Conservation (phyloP, 495 filamentous ascomycete species). For the Cercophora samala region DNA sequence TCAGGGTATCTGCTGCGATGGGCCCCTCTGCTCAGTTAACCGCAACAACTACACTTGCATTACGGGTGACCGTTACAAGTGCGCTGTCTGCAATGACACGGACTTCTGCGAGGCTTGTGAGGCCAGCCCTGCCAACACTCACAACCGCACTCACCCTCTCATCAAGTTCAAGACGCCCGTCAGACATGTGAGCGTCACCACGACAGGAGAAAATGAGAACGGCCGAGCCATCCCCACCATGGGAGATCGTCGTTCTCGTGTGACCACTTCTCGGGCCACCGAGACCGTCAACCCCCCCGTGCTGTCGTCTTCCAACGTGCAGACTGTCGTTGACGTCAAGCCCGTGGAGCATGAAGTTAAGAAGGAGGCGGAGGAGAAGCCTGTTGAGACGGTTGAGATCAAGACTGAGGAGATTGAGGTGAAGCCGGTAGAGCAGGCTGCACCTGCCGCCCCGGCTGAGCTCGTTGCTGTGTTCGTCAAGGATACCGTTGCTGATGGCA, state of each 20-base stretch:
- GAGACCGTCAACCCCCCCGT: slow-evolving; percentile 52
- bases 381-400: slow-evolving; percentile 28
- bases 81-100: slow-evolving; percentile 90
- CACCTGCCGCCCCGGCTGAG: slow-evolving; percentile 28
- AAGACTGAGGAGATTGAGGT: slow-evolving; percentile 29
- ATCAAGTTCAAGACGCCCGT: slow-evolving; percentile 97
- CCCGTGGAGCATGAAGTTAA: slow-evolving; percentile 45
- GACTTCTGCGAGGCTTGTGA: slow-evolving; percentile 97
- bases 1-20: slow-evolving; percentile 89
- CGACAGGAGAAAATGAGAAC: slow-evolving; percentile 68
- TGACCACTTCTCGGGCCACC: slow-evolving; percentile 46
- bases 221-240: slow-evolving; percentile 58
- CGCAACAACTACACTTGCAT: slow-evolving; percentile 62
- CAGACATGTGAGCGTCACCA: slow-evolving; percentile 83
- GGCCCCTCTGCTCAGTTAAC: slow-evolving; percentile 73
- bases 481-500: slow-evolving; percentile 76
- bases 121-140: slow-evolving; percentile 72
- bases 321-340: slow-evolving; percentile 70
- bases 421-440: slow-evolving; percentile 2
- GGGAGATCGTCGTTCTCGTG: slow-evolving; percentile 55
- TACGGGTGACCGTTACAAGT: slow-evolving; percentile 87
- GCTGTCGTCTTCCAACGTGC: slow-evolving; percentile 60
- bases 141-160: slow-evolving; percentile 92
- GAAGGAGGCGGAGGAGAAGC: slow-evolving; percentile 25
- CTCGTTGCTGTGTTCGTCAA: slow-evolving; percentile 73